Conservation (phyloP, 1,139 yeast genomes). For the Suhomyces bolitotheri region DNA sequence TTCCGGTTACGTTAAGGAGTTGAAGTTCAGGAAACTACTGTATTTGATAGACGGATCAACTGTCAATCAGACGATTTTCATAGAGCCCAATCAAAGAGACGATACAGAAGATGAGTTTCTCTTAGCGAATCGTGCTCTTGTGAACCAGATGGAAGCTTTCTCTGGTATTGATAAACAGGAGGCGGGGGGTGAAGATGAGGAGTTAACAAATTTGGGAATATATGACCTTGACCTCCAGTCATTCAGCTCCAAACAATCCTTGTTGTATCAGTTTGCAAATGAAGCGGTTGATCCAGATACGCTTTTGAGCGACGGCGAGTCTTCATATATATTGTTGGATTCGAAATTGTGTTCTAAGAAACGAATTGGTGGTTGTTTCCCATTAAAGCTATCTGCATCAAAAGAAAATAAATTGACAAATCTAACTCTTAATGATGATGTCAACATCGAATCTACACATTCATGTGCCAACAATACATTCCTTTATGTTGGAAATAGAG, state of each 20-base stretch:
- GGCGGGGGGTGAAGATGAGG: conserved; percentile 2
- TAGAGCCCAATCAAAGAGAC: conserved; percentile 46
- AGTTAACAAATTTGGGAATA: neutral
- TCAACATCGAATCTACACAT: conserved; percentile 42
- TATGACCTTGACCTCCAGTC: neutral
- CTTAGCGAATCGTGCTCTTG: neutral
- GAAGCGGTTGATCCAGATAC: conserved; percentile 40
- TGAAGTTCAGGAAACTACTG: conserved; percentile 61
- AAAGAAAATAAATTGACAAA: conserved; percentile 38
- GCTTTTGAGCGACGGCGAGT: conserved; percentile 3
- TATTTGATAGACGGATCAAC: conserved; percentile 56
- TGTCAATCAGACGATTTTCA: conserved; percentile 58
- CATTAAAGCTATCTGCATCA: conserved; percentile 45
- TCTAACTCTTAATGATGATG: conserved; percentile 40
- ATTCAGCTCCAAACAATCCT: conserved; percentile 35
- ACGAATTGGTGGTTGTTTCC: conserved; percentile 44
- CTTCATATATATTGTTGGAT: conserved; percentile 21
- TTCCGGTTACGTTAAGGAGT: conserved; percentile 66
- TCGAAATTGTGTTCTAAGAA: conserved; percentile 38
- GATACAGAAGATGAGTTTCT: conserved; percentile 31
- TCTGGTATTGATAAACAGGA: conserved; percentile 1
- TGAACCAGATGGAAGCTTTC: neutral
- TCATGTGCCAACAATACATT: conserved; percentile 52
- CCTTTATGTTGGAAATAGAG: conserved; percentile 64
- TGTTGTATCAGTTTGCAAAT: conserved; percentile 71